phyloP scores from a whole-genome alignment of 208 protist genomes.

The Crithidia expoeki region DNA sequence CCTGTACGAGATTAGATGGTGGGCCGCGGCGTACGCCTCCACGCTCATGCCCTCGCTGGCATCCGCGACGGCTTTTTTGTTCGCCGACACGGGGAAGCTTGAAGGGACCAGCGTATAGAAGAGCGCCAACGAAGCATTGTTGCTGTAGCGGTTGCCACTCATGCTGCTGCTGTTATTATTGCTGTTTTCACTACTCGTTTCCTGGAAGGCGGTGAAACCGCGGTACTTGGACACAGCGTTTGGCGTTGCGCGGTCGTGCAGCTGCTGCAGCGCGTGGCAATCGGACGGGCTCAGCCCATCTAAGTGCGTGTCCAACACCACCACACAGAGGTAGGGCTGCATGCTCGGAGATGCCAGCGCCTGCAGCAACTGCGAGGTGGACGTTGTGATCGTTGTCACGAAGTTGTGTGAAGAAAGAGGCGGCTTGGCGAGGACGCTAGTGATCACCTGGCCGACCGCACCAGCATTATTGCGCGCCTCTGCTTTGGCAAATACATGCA shows the following conservation, averaged over 20 bases:
- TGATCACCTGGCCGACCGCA: conserved; percentile 45
- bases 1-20: conserved; percentile 35
- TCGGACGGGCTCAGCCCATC: conserved; percentile 35
- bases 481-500: conserved; percentile 51
- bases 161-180: background rate
- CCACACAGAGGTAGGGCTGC: conserved; percentile 38
- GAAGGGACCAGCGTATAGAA: conserved; percentile 30
- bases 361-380: conserved; percentile 40
- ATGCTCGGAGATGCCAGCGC: conserved; percentile 18
- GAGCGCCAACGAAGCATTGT: background rate
- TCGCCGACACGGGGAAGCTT: background rate
- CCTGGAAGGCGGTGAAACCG: conserved; percentile 6
- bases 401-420: conserved; percentile 51
- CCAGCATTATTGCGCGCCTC: conserved; percentile 18
- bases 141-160: background rate
- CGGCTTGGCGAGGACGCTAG: conserved; percentile 39
- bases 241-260: conserved; percentile 26
- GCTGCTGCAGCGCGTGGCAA: conserved; percentile 25
- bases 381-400: conserved; percentile 43
- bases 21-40: conserved; percentile 22
- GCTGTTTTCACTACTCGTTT: background rate
- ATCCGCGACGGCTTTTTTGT: background rate
- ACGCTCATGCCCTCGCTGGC: conserved; percentile 21
- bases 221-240: background rate
- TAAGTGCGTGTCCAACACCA: conserved; percentile 43